Conservation (phyloP, 768 basidiomycete genomes). For the Pisolithus tinctorius region DNA sequence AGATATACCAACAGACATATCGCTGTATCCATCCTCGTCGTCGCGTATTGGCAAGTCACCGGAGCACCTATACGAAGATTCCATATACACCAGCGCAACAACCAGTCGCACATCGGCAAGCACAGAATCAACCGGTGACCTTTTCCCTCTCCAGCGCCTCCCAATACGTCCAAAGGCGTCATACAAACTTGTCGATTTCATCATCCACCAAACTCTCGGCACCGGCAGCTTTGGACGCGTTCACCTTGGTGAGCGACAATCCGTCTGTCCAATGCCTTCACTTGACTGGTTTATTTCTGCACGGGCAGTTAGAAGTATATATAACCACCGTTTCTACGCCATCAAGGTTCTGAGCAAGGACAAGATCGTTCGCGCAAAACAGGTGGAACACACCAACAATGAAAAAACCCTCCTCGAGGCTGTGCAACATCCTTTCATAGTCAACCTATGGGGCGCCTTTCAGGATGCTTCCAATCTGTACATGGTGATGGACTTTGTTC, state of each 20-base stretch:
- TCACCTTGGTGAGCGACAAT: conserved; percentile 57
- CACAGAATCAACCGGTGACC: conserved; percentile 33
- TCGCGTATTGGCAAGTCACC: not conserved
- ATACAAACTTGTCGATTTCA: conserved; percentile 74
- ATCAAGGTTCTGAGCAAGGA: conserved; percentile 94
- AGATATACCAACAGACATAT: not conserved
- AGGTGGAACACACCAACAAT: conserved; percentile 95
- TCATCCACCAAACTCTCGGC: conserved; percentile 77
- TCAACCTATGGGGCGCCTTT: conserved; percentile 95
- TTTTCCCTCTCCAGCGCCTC: conserved; percentile 27
- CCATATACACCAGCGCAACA: conserved; percentile 46
- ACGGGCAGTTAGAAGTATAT: conserved; percentile 72
- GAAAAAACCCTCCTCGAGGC: conserved; percentile 82
- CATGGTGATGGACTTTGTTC: conserved; percentile 97
- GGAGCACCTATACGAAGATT: conserved; percentile 17
- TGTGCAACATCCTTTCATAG: conserved; percentile 88
- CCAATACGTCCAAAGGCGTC: conserved; percentile 49
- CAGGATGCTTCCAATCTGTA: conserved; percentile 91
- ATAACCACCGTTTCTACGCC: conserved; percentile 91
- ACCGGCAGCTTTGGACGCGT: conserved; percentile 97
- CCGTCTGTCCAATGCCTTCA: not conserved
- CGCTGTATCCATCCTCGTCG: not conserved
- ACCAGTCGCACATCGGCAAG: conserved; percentile 51
- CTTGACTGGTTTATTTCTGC: not conserved
- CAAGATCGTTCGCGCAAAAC: conserved; percentile 86